Base-by-base conservation (phyloP, 2,329 filamentous ascomycete genomes). In the Aspergillus carbonarius region DNA sequence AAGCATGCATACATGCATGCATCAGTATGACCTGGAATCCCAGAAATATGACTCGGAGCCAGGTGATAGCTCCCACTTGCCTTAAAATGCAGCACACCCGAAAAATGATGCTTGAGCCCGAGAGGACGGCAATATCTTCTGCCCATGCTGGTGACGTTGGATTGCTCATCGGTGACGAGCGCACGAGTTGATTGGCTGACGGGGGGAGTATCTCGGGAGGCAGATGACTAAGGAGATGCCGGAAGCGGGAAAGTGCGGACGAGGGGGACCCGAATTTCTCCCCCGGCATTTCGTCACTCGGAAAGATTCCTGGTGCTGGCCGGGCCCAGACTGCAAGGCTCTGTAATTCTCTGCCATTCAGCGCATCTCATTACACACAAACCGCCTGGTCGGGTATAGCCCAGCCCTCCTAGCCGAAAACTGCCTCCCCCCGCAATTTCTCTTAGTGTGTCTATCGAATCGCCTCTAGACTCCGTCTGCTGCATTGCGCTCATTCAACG, bases 111-210 rank as follows among this genome's bases (percentile, higher is more conserved):
- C 49, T 53, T 47, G 20, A 46, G 49, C 53, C 60, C 60, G 52
- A 66, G 66, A 63, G 62, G 52, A 63, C 70, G 71, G 70, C 66
- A 72, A 72, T 74, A 67, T 61, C 62, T 72, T 72, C 68, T 67
- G 66, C 67, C 70, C 66, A 64, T 32, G 54, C 63, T 52, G 66
- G 63, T 65, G 62, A 65, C 63, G 63, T 65, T 54, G 37, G 57
- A 63, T 62, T 61, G 59, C 40, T 55, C 64, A 63, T 60, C 48
- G n/a, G 20, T 13, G 53, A 62, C 61, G 54, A 60, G 6, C 46
- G 32, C 1, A 37, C 8, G 1, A 20, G 44, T 35, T 72, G 63
- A 73, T 73, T 73, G 71, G 71, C 27, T 51, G 30, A 1, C 17
- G 25, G n/a, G 37, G 60, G 61, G 57, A 44, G 61, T 49, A 57